Percentiles rank a stretch among this genome's conserved stretches.
Conservation (phyloP, 2,329 filamentous ascomycete species). For the Clarireedia sp. region DNA sequence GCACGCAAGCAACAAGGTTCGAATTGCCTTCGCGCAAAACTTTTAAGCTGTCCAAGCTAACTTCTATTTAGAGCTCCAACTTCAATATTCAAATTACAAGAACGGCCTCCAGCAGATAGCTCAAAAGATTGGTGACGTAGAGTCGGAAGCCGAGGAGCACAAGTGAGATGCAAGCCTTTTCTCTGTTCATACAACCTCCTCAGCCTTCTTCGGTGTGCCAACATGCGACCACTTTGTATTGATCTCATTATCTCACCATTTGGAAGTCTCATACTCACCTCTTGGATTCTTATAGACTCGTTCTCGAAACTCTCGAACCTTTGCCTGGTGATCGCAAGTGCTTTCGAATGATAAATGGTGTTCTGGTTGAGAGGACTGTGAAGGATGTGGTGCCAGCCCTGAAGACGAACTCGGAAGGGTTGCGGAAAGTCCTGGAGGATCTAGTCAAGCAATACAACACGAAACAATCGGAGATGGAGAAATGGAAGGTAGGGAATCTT, state of each 20-base stretch:
- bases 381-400: slow-evolving; percentile 85
- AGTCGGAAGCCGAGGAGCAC: slow-evolving; percentile 95
- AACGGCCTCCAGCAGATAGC: slow-evolving; percentile 82
- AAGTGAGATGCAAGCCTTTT: slow-evolving; percentile 56
- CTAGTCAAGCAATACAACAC: slow-evolving; percentile 92
- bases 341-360: slow-evolving; percentile 97
- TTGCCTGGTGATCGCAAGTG: slow-evolving; percentile 83
- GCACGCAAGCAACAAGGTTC: slow-evolving; percentile 31
- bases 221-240: not conserved
- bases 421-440: slow-evolving; percentile 91
- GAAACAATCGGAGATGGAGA: slow-evolving; percentile 92
- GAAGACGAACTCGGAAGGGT: slow-evolving; percentile 85
- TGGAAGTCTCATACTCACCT: slow-evolving; percentile 32
- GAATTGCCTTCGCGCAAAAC: not conserved
- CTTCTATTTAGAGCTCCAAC: slow-evolving; percentile 58
- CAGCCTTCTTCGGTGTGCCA: not conserved
- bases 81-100: slow-evolving; percentile 71
- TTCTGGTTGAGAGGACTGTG: slow-evolving; percentile 88
- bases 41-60: slow-evolving; percentile 2
- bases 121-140: slow-evolving; percentile 93
- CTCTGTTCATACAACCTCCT: not conserved
- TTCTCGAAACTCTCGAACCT: slow-evolving; percentile 83
- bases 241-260: slow-evolving; percentile 17
- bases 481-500: slow-evolving; percentile 77
- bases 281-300: slow-evolving; percentile 55